These are phyloP conservation scores for Boletus bicolor DNA, from an alignment of 768 basidiomycete genomes.

Conservation along the genomic window DNA sequence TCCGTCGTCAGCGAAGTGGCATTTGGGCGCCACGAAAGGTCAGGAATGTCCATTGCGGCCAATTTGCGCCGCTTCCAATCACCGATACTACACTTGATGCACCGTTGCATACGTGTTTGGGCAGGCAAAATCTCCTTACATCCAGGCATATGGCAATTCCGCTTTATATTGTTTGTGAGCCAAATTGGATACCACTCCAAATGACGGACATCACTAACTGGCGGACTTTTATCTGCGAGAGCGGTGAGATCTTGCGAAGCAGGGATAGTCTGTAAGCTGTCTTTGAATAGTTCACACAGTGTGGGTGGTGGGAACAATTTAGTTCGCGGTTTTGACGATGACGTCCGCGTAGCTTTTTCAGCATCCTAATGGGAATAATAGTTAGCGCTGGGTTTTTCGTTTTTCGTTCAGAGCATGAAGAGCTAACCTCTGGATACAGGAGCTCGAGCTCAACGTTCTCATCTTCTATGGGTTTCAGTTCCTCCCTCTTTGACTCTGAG, in stretches of 20 bases:
- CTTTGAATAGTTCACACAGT: not conserved
- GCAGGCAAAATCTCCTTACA: conserved; percentile 15
- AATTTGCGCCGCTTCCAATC: conserved; percentile 19
- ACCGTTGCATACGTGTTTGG: conserved; percentile 11
- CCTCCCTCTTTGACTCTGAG: not conserved
- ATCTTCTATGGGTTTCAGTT: not conserved
- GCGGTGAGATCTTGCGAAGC: not conserved
- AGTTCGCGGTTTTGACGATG: not conserved
- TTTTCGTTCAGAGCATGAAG: not conserved
- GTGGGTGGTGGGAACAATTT: not conserved
- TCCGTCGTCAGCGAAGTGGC: not conserved
- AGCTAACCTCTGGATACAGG: conserved; percentile 15
- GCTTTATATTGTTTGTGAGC: conserved; percentile 8
- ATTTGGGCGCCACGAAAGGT: not conserved
- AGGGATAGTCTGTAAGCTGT: conserved; percentile 1
- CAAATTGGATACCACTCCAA: not conserved
- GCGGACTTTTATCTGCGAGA: not conserved
- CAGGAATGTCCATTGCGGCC: not conserved
- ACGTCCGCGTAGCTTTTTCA: not conserved
- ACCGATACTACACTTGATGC: conserved; percentile 16
- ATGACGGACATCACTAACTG: conserved; percentile 3
- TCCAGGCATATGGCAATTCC: conserved; percentile 11
- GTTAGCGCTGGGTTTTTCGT: not conserved
- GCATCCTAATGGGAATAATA: conserved; percentile 9
- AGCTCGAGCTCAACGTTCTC: conserved; percentile 15